Evolutionary conservation across 306 rosid genomes (phyloP).

Genomic region (Sophora flavescens): DNA sequence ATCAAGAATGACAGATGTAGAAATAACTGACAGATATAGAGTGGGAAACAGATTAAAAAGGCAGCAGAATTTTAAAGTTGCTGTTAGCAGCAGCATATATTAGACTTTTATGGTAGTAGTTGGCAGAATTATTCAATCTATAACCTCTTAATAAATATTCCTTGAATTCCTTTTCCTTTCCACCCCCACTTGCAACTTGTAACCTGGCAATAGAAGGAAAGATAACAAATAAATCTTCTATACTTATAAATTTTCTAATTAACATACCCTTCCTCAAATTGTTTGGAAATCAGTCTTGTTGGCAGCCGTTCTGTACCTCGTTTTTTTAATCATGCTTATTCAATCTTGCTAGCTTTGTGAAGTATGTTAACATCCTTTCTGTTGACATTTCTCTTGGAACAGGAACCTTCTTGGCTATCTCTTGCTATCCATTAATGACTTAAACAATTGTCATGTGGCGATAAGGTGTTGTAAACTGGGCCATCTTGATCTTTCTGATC

Average conservation of each 20-base stretch:
- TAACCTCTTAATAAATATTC: neutral
- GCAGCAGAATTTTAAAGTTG: constrained; percentile 2
- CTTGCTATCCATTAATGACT: constrained; percentile 67
- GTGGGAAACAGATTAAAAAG: neutral
- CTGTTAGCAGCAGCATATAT: neutral
- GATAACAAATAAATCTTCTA: constrained; percentile 16
- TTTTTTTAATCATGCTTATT: neutral
- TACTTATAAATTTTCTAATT: neutral
- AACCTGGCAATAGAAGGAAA: neutral
- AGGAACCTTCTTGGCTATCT: constrained; percentile 95
- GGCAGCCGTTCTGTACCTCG: neutral
- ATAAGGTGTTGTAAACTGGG: constrained; percentile 74
- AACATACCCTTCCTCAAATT: constrained; percentile 26
- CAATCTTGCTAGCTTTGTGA: constrained; percentile 1
- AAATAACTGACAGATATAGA: neutral
- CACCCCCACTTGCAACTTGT: neutral
- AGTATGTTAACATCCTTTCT: constrained; percentile 41
- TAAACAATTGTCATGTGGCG: constrained; percentile 66
- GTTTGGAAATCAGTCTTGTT: constrained; percentile 20
- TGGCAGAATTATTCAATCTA: neutral
- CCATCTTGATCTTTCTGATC: constrained; percentile 50
- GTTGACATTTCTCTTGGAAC: constrained; percentile 50
- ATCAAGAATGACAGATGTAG: neutral
- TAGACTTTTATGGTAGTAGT: neutral
- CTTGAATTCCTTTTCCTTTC: neutral